These are phyloP conservation scores for Fusarium paranaense DNA, from an alignment of 2,329 filamentous ascomycete genomes.

Conservation along the genomic window DNA sequence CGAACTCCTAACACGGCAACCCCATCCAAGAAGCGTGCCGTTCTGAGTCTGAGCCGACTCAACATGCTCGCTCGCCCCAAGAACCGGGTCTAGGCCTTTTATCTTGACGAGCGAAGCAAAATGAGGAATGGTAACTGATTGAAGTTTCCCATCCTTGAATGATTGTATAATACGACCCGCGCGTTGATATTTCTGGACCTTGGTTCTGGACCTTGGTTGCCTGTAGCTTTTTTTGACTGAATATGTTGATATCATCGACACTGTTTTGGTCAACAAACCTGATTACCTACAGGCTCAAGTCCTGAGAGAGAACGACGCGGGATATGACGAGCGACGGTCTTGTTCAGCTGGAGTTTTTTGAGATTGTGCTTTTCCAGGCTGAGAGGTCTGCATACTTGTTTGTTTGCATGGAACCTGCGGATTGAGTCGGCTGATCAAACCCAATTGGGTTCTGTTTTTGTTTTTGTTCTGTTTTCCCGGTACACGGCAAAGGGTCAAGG, in stretches of 20 bases:
- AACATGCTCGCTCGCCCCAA: constrained; percentile 73
- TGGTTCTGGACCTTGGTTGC: constrained; percentile 2
- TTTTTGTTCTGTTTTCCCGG: constrained; percentile 11
- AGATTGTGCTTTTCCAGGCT: constrained; percentile 41
- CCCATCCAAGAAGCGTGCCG: constrained; percentile 63
- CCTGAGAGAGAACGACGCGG: constrained; percentile 13
- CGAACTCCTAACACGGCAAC: constrained; percentile 50
- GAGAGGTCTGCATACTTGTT: constrained; percentile 31
- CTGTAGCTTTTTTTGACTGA: background rate
- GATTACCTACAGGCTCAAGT: background rate
- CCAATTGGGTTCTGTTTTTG: background rate
- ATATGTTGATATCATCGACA: constrained; percentile 8
- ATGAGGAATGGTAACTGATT: background rate
- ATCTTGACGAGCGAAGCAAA: background rate
- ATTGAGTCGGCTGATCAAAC: constrained; percentile 26
- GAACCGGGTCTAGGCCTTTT: constrained; percentile 57
- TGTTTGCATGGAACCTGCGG: constrained; percentile 26
- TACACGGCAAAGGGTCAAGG: constrained; percentile 34
- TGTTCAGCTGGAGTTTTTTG: constrained; percentile 43
- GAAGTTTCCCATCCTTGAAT: constrained; percentile 3
- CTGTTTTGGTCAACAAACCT: constrained; percentile 3
- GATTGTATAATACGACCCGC: constrained; percentile 39
- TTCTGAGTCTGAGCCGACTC: constrained; percentile 68
- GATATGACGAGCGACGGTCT: constrained; percentile 38
- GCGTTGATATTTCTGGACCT: constrained; percentile 9